These are phyloP conservation scores for Chlamydomonas urium DNA, from an alignment of 139 green algal genomes.

Conservation along the genomic window DNA sequence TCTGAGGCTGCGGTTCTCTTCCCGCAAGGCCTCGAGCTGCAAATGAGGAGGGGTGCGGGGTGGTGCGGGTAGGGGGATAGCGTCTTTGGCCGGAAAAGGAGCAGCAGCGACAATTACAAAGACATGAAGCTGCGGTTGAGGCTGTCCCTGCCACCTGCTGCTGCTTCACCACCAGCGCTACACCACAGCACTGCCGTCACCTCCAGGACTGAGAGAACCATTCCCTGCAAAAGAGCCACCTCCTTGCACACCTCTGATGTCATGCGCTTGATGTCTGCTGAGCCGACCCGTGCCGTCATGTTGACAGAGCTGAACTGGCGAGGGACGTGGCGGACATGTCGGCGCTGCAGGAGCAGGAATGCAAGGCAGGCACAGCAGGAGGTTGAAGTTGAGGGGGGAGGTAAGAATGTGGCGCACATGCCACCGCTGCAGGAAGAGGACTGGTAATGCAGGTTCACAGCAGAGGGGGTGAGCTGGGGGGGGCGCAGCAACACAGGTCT, in stretches of 20 bases:
- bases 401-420: neutral
- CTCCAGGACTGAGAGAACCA: too few species aligned
- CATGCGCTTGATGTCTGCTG: constrained; percentile 4
- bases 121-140: neutral
- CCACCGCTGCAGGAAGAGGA: neutral
- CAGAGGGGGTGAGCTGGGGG: neutral
- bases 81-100: too few species aligned
- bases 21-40: neutral
- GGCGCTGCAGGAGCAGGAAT: neutral
- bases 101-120: neutral
- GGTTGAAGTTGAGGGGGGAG: neutral
- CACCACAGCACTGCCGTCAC: neutral
- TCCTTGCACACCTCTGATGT: neutral
- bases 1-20: constrained; percentile 1
- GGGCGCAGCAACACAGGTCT: neutral
- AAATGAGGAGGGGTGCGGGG: too few species aligned
- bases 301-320: constrained; percentile 3
- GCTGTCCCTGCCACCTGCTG: neutral
- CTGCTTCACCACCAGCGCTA: neutral
- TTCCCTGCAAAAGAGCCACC: too few species aligned
- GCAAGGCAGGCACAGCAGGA: neutral
- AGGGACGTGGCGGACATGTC: neutral
- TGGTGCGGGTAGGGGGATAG: too few species aligned
- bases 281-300: neutral
- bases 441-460: neutral